A percentile compares a stretch with the other conserved stretches of the same genome.
phyloP scores from a whole-genome alignment of 352 stramenopile species.

The Pythium utonaiense region DNA sequence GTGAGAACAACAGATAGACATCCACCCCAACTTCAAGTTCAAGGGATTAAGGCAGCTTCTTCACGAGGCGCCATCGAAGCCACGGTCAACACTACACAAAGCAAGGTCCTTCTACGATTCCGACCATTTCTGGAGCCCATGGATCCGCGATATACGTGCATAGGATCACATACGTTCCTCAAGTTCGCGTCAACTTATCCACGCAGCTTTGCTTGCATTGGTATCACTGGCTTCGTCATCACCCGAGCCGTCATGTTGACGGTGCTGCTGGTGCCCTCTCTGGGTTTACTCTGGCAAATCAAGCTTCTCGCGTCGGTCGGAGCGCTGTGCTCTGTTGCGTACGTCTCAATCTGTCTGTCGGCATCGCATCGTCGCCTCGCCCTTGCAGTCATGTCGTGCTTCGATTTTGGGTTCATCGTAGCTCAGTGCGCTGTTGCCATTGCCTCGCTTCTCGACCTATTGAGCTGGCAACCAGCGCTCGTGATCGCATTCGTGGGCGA shows the following conservation, averaged over 20 bases:
- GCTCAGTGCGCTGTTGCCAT: background rate
- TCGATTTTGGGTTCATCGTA: constrained; percentile 1
- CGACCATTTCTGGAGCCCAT: background rate
- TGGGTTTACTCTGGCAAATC: background rate
- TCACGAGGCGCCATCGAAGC: background rate
- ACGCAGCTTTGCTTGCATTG: background rate
- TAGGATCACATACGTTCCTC: background rate
- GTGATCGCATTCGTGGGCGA: background rate
- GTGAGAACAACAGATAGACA: background rate
- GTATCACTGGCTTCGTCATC: background rate
- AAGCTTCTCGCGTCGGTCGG: background rate
- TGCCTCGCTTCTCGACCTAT: background rate
- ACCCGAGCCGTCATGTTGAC: background rate
- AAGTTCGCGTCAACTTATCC: background rate
- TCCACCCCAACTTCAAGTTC: too few relatives aligned
- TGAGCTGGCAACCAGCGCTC: background rate
- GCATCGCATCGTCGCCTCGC: background rate
- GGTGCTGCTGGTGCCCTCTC: background rate
- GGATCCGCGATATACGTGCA: background rate
- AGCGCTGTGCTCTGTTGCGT: background rate
- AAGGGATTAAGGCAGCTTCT: too few relatives aligned
- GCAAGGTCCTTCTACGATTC: background rate
- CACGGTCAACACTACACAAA: background rate
- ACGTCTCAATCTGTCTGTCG: background rate
- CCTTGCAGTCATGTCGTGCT: background rate